Conservation (phyloP, 2,329 filamentous ascomycete species). For the Teratosphaeriaceae sp. region DNA sequence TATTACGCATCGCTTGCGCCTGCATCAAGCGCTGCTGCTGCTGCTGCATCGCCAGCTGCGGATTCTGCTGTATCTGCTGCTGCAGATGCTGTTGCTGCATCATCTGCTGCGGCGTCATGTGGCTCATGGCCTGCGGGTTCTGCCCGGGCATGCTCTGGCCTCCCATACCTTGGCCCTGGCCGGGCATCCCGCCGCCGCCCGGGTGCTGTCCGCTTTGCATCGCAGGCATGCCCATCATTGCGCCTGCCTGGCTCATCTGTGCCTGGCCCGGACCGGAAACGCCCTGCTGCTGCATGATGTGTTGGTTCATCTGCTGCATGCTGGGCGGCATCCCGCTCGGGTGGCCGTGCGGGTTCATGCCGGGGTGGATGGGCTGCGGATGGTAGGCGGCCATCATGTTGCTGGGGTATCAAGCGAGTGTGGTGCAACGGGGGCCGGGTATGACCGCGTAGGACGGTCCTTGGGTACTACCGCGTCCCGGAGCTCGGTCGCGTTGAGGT, state of each 20-base stretch:
- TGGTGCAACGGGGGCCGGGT: background rate
- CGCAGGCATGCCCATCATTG: constrained; percentile 74
- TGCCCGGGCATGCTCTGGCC: constrained; percentile 30
- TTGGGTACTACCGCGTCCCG: constrained; percentile 17
- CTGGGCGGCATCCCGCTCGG: constrained; percentile 57
- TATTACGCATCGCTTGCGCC: constrained; percentile 19
- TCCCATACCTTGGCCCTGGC: constrained; percentile 23
- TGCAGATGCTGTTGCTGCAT: constrained; percentile 37
- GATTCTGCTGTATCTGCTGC: constrained; percentile 14
- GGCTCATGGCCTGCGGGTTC: constrained; percentile 64
- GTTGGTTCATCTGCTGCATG: constrained; percentile 62
- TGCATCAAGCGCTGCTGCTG: constrained; percentile 29
- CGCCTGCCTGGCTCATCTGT: constrained; percentile 62
- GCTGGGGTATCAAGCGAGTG: constrained; percentile 2
- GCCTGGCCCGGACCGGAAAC: constrained; percentile 66
- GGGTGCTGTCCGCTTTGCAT: constrained; percentile 43
- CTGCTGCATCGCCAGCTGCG: constrained; percentile 23
- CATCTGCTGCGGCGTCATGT: constrained; percentile 58
- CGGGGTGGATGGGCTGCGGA: constrained; percentile 66
- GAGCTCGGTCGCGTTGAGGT: constrained; percentile 24
- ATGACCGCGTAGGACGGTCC: background rate
- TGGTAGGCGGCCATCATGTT: constrained; percentile 67
- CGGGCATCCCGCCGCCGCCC: constrained; percentile 36
- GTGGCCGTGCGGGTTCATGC: constrained; percentile 54
- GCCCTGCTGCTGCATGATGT: constrained; percentile 64